Evolutionary conservation across 179 eudicot species (phyloP).

Genomic region (Spergularia azorica): DNA sequence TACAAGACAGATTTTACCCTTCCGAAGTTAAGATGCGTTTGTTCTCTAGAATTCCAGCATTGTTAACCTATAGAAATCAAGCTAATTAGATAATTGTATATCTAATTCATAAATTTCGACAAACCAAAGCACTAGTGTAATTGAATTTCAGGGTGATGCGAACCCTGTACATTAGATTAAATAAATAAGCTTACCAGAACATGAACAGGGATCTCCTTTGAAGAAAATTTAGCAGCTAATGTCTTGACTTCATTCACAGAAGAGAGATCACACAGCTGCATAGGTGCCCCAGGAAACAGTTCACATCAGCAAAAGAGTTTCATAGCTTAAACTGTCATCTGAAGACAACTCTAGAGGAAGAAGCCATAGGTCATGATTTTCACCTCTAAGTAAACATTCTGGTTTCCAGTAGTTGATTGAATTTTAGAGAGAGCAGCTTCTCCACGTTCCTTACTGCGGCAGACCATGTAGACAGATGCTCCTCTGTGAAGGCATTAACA

Average conservation of each 20-base stretch:
- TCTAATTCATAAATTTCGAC: not conserved
- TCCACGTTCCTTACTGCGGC: conserved; percentile 92
- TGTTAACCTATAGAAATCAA: conserved; percentile 63
- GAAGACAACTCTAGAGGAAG: not conserved
- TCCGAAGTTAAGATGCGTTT: conserved; percentile 60
- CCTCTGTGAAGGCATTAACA: conserved; percentile 51
- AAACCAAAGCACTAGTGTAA: no score
- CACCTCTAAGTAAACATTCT: conserved; percentile 85
- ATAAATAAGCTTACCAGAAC: conserved; percentile 55
- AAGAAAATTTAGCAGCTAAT: conserved; percentile 56
- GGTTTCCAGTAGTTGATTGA: conserved; percentile 69
- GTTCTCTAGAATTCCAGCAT: conserved; percentile 80
- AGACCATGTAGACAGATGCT: conserved; percentile 83
- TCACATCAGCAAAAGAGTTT: not conserved
- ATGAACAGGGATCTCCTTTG: conserved; percentile 71
- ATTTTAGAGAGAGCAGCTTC: conserved; percentile 79
- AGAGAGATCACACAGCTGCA: conserved; percentile 87
- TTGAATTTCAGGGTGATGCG: not conserved
- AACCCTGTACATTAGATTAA: not conserved
- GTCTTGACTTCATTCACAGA: conserved; percentile 71
- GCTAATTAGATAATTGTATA: conserved; percentile 6
- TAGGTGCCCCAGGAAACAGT: conserved; percentile 7
- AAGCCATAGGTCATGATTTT: not conserved
- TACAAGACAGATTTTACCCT: conserved; percentile 51
- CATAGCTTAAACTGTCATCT: not conserved